Evolutionary conservation across 352 stramenopile species (phyloP).

Genomic region (Peronospora farinosa): DNA sequence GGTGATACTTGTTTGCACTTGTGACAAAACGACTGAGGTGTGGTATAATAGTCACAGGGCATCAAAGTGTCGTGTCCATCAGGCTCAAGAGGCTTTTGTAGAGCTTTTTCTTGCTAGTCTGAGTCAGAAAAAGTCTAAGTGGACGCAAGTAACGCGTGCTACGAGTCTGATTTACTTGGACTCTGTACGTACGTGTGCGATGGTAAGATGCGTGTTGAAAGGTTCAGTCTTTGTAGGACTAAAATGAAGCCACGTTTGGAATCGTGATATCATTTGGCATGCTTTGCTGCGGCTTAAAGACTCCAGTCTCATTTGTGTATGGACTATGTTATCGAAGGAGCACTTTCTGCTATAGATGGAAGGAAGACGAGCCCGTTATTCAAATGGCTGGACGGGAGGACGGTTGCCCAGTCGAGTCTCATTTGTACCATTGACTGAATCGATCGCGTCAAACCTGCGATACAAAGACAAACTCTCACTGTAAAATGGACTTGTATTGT

Average conservation of each 20-base stretch:
- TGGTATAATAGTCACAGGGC: slow-evolving; percentile 2
- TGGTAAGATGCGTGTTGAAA: background rate
- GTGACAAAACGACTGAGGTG: background rate
- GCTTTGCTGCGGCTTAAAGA: background rate
- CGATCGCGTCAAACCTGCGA: background rate
- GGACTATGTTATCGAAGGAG: slow-evolving; percentile 1
- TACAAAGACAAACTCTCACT: background rate
- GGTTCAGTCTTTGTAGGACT: background rate
- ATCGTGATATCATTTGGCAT: background rate
- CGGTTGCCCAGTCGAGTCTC: background rate
- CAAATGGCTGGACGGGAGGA: slow-evolving; percentile 18
- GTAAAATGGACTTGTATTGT: slow-evolving; percentile 14
- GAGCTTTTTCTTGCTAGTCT: slow-evolving; percentile 8
- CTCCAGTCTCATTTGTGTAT: background rate
- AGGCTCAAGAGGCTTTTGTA: background rate
- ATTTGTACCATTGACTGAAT: background rate
- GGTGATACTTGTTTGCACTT: slow-evolving; percentile 1
- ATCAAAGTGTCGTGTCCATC: background rate
- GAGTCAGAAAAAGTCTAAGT: slow-evolving; percentile 7
- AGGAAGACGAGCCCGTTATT: slow-evolving; percentile 14
- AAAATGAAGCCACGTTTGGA: background rate
- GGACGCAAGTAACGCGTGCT: slow-evolving; percentile 6
- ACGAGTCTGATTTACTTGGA: slow-evolving; percentile 11
- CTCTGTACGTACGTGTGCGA: background rate
- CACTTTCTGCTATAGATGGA: slow-evolving; percentile 14